These are phyloP conservation scores for Shiraia bambusicola DNA, from an alignment of 2,329 filamentous ascomycete species.

Conservation along the genomic window DNA sequence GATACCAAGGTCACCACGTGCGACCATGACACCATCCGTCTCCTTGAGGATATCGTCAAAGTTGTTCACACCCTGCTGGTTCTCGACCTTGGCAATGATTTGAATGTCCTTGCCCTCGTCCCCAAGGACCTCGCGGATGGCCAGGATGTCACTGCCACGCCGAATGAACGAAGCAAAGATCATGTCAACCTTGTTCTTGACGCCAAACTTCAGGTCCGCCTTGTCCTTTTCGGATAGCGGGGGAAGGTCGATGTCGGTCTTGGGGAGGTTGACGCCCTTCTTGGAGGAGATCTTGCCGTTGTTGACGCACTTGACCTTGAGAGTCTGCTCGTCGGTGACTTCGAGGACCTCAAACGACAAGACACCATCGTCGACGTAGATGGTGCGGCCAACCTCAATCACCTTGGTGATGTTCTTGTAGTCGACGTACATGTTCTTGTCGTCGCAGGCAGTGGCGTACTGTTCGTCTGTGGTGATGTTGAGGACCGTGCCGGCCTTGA, in stretches of 20 bases:
- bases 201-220: conserved; percentile 87
- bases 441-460: conserved; percentile 80
- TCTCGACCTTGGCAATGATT: conserved; percentile 99
- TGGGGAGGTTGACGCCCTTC: conserved; percentile 98
- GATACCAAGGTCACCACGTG: conserved; percentile 96
- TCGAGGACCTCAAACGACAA: conserved; percentile 92
- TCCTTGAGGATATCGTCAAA: conserved; percentile 94
- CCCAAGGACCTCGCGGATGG: conserved; percentile 89
- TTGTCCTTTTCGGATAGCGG: conserved; percentile 98
- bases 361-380: conserved; percentile 98
- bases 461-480: conserved; percentile 97
- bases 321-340: conserved; percentile 83
- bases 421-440: conserved; percentile 97
- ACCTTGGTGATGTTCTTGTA: conserved; percentile 99
- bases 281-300: conserved; percentile 98
- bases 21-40: conserved; percentile 99
- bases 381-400: conserved; percentile 83
- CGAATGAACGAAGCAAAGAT: conserved; percentile 98
- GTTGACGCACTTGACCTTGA: conserved; percentile 87
- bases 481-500: conserved; percentile 78
- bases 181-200: conserved; percentile 99
- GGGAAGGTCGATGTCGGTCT: conserved; percentile 97
- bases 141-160: conserved; percentile 84
- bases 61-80: conserved; percentile 99
- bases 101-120: conserved; percentile 93